These are phyloP conservation scores for Leccinum sublutescens DNA, from an alignment of 768 basidiomycete genomes.

Conservation along the genomic window DNA sequence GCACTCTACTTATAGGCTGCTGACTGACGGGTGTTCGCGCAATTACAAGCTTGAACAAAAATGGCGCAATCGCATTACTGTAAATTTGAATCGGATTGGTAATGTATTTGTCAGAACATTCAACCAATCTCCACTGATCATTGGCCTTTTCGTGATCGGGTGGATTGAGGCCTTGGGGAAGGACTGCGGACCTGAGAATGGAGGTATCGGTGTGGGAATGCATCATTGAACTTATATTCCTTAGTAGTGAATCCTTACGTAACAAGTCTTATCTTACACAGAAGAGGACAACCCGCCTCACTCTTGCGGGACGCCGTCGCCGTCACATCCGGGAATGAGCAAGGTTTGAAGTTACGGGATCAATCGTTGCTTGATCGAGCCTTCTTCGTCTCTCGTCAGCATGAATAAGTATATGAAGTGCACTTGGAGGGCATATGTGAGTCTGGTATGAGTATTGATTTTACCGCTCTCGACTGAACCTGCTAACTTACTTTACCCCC, in stretches of 20 bases:
- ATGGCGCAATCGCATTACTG: not conserved
- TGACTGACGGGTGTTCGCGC: not conserved
- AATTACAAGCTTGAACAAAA: not conserved
- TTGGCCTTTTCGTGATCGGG: not conserved
- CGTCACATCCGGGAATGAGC: slow-evolving; percentile 1
- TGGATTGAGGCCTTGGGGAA: no score
- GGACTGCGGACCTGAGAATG: no score
- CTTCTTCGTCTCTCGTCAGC: not conserved
- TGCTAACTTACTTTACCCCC: no score
- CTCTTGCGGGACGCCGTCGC: not conserved
- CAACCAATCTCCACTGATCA: not conserved
- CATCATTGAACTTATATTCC: not conserved
- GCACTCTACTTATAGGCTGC: slow-evolving; percentile 1
- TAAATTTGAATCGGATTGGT: not conserved
- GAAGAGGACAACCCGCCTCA: slow-evolving; percentile 6
- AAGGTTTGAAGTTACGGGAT: slow-evolving; percentile 1
- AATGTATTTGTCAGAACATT: not conserved
- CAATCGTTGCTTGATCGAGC: not conserved
- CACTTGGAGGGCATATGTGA: not conserved
- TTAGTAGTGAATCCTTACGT: not conserved
- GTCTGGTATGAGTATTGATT: not conserved
- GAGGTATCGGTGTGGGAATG: not conserved
- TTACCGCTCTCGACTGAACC: no score
- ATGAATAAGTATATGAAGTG: not conserved
- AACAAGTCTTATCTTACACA: not conserved